phyloP scores from a whole-genome alignment of 805 yeast species.

The Candida montana region DNA sequence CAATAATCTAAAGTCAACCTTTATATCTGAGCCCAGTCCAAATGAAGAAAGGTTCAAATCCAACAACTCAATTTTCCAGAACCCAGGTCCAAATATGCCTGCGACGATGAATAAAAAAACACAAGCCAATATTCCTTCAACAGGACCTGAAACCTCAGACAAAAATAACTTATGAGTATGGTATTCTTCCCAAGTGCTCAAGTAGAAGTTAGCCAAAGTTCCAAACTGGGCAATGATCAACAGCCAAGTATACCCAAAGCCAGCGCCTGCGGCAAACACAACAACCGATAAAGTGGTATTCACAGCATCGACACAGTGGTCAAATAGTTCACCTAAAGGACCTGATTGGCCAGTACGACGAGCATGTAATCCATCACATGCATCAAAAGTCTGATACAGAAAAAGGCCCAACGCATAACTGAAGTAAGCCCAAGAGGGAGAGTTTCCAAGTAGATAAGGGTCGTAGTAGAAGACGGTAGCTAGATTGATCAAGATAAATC shows the following conservation, averaged over 20 bases:
- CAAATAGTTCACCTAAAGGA: conserved; percentile 91
- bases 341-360: conserved; percentile 93
- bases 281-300: conserved; percentile 78
- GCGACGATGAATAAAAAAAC: conserved; percentile 51
- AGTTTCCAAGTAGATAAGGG: conserved; percentile 52
- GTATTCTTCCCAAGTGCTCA: conserved; percentile 94
- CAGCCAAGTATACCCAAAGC: conserved; percentile 64
- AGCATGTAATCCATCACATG: conserved; percentile 94
- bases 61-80: conserved; percentile 51
- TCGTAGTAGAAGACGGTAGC: conserved; percentile 64
- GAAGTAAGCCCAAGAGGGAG: conserved; percentile 74
- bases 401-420: conserved; percentile 79
- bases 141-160: conserved; percentile 86
- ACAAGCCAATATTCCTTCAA: conserved; percentile 80
- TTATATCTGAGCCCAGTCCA: conserved; percentile 14
- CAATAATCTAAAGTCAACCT: conserved; percentile 36
- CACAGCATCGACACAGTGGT: conserved; percentile 73
- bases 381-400: conserved; percentile 92
- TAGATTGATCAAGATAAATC: conserved; percentile 63
- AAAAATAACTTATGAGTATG: conserved; percentile 80
- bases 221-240: conserved; percentile 65
- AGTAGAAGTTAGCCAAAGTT: conserved; percentile 72
- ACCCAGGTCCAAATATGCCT: conserved; percentile 61
- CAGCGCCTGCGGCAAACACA: conserved; percentile 70
- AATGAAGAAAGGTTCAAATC: conserved; percentile 25